Conservation (phyloP, 2,329 filamentous ascomycete species). For the Verticillium zaregamsianum region DNA sequence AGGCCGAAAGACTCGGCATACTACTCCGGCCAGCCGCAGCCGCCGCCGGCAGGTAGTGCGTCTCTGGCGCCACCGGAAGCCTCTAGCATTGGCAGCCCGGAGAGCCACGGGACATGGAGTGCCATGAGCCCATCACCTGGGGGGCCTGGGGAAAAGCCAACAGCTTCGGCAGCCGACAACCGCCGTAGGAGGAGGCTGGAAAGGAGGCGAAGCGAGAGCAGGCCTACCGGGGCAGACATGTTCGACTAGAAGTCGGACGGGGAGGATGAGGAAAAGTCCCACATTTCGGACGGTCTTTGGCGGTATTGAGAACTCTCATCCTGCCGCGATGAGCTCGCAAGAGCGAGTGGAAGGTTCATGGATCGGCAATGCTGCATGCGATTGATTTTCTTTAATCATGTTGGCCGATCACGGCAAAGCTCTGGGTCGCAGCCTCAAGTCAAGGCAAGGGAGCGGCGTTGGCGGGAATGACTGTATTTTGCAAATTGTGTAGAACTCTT, state of each 20-base stretch:
- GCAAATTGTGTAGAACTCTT: not conserved
- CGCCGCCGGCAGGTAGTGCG: slow-evolving; percentile 32
- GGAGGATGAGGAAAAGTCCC: not conserved
- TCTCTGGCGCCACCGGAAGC: slow-evolving; percentile 32
- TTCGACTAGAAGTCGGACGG: slow-evolving; percentile 23
- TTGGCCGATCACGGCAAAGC: not conserved
- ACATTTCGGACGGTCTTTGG: not conserved
- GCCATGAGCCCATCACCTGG: slow-evolving; percentile 44
- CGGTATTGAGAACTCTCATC: not conserved
- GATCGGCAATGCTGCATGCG: not conserved
- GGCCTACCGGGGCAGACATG: slow-evolving; percentile 31
- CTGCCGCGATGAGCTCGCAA: not conserved
- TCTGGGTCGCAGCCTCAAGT: not conserved
- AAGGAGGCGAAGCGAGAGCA: slow-evolving; percentile 38
- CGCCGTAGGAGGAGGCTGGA: slow-evolving; percentile 53
- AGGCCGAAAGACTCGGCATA: slow-evolving; percentile 57
- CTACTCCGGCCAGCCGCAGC: slow-evolving; percentile 46
- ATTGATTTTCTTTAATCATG: not conserved
- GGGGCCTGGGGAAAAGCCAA: slow-evolving; percentile 29
- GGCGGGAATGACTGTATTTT: not conserved
- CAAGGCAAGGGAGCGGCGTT: not conserved
- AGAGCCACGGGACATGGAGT: slow-evolving; percentile 50
- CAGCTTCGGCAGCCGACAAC: slow-evolving; percentile 41
- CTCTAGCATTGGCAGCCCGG: slow-evolving; percentile 41
- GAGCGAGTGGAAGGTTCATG: not conserved